A percentile compares a stretch with the other conserved stretches of the same genome.
Conservation (phyloP, 331 rosid species). For the Pyracantha coccinea region DNA sequence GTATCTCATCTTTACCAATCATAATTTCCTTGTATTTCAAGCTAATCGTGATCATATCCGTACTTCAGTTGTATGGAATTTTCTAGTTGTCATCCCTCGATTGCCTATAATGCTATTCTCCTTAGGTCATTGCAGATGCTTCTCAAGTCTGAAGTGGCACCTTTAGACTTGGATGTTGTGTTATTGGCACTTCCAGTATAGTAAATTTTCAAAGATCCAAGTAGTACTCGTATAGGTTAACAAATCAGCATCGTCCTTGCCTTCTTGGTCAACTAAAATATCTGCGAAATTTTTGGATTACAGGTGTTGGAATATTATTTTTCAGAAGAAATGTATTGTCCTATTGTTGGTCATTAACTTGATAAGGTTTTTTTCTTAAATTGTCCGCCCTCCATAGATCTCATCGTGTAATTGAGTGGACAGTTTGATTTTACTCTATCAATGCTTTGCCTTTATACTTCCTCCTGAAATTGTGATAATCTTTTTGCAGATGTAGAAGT, state of each 20-base stretch:
- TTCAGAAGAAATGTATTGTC: not conserved
- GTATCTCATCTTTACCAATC: not conserved
- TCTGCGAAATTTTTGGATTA: not conserved
- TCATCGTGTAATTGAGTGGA: not conserved
- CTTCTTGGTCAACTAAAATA: not conserved
- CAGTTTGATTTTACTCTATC: not conserved
- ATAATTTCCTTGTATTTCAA: not conserved
- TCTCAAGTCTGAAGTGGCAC: not conserved
- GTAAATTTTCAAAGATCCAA: not conserved
- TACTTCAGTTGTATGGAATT: not conserved
- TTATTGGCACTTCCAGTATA: not conserved
- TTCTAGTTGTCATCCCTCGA: not conserved
- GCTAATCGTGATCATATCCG: not conserved
- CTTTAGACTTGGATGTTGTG: not conserved
- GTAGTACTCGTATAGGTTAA: not conserved
- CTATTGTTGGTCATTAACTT: not conserved
- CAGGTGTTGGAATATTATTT: not conserved
- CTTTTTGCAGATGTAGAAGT: conserved; percentile 69
- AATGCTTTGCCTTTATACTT: not conserved
- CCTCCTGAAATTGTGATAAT: conserved; percentile 12
- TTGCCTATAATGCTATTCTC: not conserved
- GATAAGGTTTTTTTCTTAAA: not conserved
- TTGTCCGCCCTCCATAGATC: not conserved
- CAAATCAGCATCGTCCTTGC: not conserved
- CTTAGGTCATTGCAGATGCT: not conserved